These are phyloP conservation scores for Metschnikowia lachancei DNA, from an alignment of 805 yeast genomes.

Conservation along the genomic window DNA sequence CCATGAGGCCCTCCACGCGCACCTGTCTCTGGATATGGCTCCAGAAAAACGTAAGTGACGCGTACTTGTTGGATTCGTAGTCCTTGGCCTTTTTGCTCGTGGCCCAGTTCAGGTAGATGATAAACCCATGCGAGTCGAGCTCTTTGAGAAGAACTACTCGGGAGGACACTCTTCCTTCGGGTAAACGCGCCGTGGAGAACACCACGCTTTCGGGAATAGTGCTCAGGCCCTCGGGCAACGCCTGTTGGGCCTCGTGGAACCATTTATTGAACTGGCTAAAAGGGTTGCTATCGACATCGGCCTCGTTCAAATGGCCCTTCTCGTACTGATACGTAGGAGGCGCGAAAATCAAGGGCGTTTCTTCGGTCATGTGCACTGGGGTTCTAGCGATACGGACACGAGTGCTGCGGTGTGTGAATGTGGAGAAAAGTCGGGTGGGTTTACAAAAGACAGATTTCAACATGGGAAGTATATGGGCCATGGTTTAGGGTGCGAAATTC, in stretches of 20 bases:
- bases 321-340: slow-evolving; percentile 88
- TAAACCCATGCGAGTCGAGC: slow-evolving; percentile 78
- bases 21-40: slow-evolving; percentile 87
- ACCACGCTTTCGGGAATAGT: slow-evolving; percentile 77
- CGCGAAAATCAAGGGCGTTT: slow-evolving; percentile 54
- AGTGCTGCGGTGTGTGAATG: neutral
- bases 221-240: slow-evolving; percentile 42
- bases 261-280: slow-evolving; percentile 76
- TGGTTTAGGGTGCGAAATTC: no score
- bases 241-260: slow-evolving; percentile 73
- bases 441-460: neutral
- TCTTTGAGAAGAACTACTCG: slow-evolving; percentile 87
- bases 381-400: neutral
- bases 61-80: slow-evolving; percentile 67
- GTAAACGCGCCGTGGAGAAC: slow-evolving; percentile 84
- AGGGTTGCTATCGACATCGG: slow-evolving; percentile 58
- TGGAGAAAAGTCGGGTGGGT: neutral
- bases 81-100: slow-evolving; percentile 79
- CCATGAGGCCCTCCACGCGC: slow-evolving; percentile 83
- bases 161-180: slow-evolving; percentile 86
- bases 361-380: slow-evolving; percentile 12
- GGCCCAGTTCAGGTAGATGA: slow-evolving; percentile 89
- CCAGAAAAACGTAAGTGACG: slow-evolving; percentile 90
- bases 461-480: no score
- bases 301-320: slow-evolving; percentile 55